phyloP scores from a whole-genome alignment of 1,284 basidiomycete species.

The Sanghuangporus baumii region DNA sequence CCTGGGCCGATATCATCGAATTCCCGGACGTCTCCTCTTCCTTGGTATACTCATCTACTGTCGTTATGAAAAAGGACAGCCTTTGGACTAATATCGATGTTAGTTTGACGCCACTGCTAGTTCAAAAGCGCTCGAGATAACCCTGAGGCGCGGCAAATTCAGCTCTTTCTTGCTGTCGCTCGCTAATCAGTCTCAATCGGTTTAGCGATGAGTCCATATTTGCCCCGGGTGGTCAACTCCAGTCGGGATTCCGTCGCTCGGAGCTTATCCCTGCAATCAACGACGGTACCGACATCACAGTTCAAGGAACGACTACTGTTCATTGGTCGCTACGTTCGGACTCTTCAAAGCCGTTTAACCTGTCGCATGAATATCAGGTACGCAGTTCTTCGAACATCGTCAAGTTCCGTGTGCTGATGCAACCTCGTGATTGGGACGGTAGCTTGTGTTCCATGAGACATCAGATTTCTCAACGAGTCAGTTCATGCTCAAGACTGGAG shows the following conservation, averaged over 20 bases:
- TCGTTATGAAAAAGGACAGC: too few species aligned
- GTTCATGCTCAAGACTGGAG: constrained; percentile 7
- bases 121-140: not conserved
- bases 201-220: constrained; percentile 47
- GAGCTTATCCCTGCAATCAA: constrained; percentile 49
- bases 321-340: constrained; percentile 51
- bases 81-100: not conserved
- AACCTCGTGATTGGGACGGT: constrained; percentile 23
- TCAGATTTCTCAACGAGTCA: constrained; percentile 1
- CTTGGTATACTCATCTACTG: not conserved
- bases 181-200: not conserved
- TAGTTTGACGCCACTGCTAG: not conserved
- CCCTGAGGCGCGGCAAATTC: not conserved
- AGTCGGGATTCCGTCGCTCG: constrained; percentile 52
- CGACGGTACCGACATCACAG: constrained; percentile 36
- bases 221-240: constrained; percentile 44
- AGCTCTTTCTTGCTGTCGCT: not conserved
- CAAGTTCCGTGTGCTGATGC: constrained; percentile 34
- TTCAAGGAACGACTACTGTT: constrained; percentile 43
- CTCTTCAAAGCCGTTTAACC: constrained; percentile 39
- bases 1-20: constrained; percentile 1
- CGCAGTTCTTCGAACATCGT: constrained; percentile 7
- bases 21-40: not conserved
- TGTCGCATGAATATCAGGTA: constrained; percentile 50
- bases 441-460: constrained; percentile 36